Conservation (phyloP, 192 early-diverging fungal genomes). For the Linderina pennispora region DNA sequence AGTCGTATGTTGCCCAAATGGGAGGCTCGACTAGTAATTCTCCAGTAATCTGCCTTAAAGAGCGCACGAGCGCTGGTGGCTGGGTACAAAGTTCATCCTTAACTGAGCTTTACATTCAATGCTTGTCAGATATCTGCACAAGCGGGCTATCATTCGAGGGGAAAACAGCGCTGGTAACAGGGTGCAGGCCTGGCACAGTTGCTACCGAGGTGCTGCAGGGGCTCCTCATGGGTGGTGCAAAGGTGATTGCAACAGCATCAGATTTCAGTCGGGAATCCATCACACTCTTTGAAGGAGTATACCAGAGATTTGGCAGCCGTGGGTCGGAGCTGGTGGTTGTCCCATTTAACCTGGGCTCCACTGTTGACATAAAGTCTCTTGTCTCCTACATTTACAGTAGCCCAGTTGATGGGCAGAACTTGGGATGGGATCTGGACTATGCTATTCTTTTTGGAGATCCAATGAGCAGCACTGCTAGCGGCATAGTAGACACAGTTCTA, state of each 20-base stretch:
- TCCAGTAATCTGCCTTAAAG: no score
- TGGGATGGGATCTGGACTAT: slow-evolving; percentile 85
- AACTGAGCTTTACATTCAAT: slow-evolving; percentile 63
- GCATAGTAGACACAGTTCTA: slow-evolving; percentile 71
- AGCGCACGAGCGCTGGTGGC: not conserved
- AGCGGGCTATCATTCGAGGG: slow-evolving; percentile 78
- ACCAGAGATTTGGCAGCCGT: slow-evolving; percentile 75
- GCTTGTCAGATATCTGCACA: slow-evolving; percentile 63
- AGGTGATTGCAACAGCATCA: slow-evolving; percentile 88
- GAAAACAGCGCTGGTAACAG: slow-evolving; percentile 76
- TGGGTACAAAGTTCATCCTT: slow-evolving; percentile 70
- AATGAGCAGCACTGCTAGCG: slow-evolving; percentile 76
- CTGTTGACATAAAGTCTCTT: slow-evolving; percentile 67
- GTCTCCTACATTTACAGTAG: slow-evolving; percentile 79
- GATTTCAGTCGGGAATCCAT: slow-evolving; percentile 72
- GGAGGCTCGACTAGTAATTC: no score
- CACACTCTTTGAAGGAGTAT: slow-evolving; percentile 76
- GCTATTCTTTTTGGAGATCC: slow-evolving; percentile 87
- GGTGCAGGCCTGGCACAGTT: slow-evolving; percentile 85
- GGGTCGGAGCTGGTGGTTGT: slow-evolving; percentile 78
- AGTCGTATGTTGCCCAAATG: no score
- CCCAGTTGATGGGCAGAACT: slow-evolving; percentile 57
- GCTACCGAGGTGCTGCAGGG: slow-evolving; percentile 85
- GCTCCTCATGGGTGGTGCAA: slow-evolving; percentile 79
- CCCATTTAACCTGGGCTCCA: slow-evolving; percentile 81